Base-by-base conservation (phyloP, 768 basidiomycete genomes). In the Calocera viscosa region DNA sequence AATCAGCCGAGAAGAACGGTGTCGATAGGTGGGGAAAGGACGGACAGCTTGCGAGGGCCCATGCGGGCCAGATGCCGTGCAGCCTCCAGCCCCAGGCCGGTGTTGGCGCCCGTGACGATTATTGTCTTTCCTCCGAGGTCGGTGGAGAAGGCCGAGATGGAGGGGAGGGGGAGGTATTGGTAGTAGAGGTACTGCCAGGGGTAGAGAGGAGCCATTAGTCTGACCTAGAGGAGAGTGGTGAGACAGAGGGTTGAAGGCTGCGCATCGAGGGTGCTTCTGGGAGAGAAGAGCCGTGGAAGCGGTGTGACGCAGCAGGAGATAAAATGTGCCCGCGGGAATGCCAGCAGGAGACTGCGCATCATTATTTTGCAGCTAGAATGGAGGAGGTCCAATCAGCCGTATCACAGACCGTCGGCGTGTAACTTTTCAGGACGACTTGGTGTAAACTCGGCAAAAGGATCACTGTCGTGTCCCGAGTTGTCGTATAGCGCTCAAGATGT, bases 31-130 rank as follows among this genome's bases (percentile, higher is more conserved):
- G 24, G 49, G 24, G 49, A 49, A 26, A 26, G 14, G 49, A 49
- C 49, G 10, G 14, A 49, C 49, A 49, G 49, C 22, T 49, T 49
- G 11, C 10, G 8, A 26, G 49, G 49, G 11, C 49, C 12, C 10
- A 49, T 8, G 10, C 49, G 49, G 24, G 49, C 49, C 8, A 49
- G 24, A 49, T 49, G 49, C 10, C 49, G 49, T 63, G 22, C 67
- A 11, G 64, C 77, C 68, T 82, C 81, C 41, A 81, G 77, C 0
- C 82, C 82, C 2, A 83, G 66, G 1, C 83, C 85, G 26, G 76
- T 76, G 69, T 86, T 86, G 1, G 83, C 81, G 7, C 80, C 81
- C 30, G 78, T 76, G 26, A 86, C 78, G 24, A 84, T 65, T n/a
- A 84, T 76, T 5, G 80, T 81, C 70, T 81, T 82, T 7, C 79